Base-by-base conservation (phyloP, 352 stramenopile species). In the Phytophthora citrophthora region DNA sequence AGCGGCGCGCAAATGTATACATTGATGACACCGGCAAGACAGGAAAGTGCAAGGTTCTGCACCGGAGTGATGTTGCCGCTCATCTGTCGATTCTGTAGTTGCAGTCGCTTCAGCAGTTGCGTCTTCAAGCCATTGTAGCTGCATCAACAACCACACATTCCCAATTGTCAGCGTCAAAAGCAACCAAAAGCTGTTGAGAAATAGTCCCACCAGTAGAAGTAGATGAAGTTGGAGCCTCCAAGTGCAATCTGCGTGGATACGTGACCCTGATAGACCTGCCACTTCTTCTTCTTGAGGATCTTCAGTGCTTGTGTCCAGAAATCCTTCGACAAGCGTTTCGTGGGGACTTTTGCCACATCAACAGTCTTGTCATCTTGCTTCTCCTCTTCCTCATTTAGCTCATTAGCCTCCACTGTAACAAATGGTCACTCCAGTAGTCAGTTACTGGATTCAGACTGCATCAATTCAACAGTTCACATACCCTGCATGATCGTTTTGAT, bases 1-100 rank as follows among this genome's bases (percentile, higher is more conserved):
- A 99, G 68, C 34, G 96, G 94, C 67, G 81, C 97, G 29, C 76
- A 84, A 50, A 73, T 69, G 66, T 87, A 90, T 11, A 90, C 81
- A 57, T 90, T 99, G 52, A 98, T 88, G 32, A 97, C 71, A 32
- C 95, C 95, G 4, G 93, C 91, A 56, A 95, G 45, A 51, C 70
- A 88, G 34, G 72, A 83, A 31, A 88, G 72, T 47, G 63, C 64
- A 40, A 90, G 77, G 60, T 90, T 90, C 58, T 89, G 76, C 62
- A 78, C 47, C 0, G 81, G 79, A 11, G 81, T 74, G 56, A 90
- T 73, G 9, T 74, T 70, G 41, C 45, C 59, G 7, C 45, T 69
- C 31, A 72, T 72, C 26, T 69, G 66, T n/a, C 66, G 62, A 24
- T 79, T 70, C 10, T 54, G 49, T 26, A 64, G 34, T 4, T 76